A percentile compares a stretch with the other conserved stretches of the same genome.
phyloP scores from a whole-genome alignment of 257 asterid species.

The Forsythia viridissima region DNA sequence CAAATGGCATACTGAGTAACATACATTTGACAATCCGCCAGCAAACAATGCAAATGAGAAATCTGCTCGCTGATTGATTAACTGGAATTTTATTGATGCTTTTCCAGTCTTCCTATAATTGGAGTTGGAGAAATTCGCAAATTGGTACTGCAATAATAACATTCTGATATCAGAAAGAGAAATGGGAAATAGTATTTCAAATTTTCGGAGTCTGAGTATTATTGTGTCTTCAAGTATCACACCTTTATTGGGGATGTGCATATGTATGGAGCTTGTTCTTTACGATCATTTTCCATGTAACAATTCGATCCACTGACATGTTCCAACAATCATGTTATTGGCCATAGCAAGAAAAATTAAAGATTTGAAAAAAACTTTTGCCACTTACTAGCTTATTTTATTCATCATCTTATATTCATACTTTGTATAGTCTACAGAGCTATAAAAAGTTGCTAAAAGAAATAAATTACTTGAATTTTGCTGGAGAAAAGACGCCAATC shows the following conservation, averaged over 20 bases:
- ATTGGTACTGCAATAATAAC: constrained; percentile 42
- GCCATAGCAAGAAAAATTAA: no score
- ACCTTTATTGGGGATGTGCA: constrained; percentile 64
- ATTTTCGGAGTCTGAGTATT: background rate
- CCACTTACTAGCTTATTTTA: no score
- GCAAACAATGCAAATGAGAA: constrained; percentile 72
- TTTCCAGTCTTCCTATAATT: constrained; percentile 35
- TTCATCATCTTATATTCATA: background rate
- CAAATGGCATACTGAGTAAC: background rate
- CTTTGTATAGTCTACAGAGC: background rate
- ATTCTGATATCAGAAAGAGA: background rate
- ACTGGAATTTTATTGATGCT: constrained; percentile 40
- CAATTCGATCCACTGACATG: constrained; percentile 42
- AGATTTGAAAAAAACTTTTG: background rate
- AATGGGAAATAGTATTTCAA: background rate
- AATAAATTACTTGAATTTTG: constrained; percentile 30
- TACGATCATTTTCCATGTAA: constrained; percentile 18
- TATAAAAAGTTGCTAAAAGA: background rate
- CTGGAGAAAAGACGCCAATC: constrained; percentile 46
- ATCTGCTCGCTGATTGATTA: constrained; percentile 68
- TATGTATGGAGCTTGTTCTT: constrained; percentile 36
- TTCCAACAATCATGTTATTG: no score
- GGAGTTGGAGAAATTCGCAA: constrained; percentile 46
- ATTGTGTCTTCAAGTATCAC: background rate
- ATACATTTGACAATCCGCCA: constrained; percentile 65